Percentiles rank a stretch among this genome's conserved stretches.
Evolutionary conservation across 352 stramenopile species (phyloP).

Genomic region (Blastocystis hominis): DNA sequence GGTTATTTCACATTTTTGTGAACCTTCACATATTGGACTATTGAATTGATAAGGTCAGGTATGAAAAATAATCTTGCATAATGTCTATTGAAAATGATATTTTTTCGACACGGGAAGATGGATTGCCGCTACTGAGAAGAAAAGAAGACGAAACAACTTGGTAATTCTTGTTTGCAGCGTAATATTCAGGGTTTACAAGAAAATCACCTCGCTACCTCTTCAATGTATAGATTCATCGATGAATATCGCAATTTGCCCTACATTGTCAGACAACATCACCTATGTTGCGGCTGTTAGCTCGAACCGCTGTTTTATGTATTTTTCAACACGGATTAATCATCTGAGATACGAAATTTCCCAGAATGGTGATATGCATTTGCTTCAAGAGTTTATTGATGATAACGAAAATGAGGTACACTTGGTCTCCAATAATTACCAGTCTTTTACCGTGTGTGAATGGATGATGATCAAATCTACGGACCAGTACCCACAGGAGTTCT

Average conservation of each 20-base stretch:
- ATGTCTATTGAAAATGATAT: not conserved
- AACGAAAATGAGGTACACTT: not conserved
- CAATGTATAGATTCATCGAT: not conserved
- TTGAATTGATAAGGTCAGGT: not conserved
- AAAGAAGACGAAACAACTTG: not conserved
- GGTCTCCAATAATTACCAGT: not conserved
- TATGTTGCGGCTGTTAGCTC: not conserved
- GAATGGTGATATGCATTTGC: not conserved
- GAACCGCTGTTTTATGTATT: constrained; percentile 38
- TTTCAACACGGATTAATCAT: not conserved
- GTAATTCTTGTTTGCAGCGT: not conserved
- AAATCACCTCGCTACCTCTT: not conserved
- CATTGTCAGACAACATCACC: not conserved
- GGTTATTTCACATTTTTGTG: not conserved
- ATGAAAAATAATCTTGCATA: not conserved
- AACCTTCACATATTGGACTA: not conserved
- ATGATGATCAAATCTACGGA: constrained; percentile 4
- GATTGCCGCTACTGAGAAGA: not conserved
- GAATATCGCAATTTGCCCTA: not conserved
- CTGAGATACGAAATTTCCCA: not conserved
- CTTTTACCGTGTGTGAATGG: constrained; percentile 22
- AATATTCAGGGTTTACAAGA: not conserved
- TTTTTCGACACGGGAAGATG: not conserved
- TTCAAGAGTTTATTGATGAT: constrained; percentile 39
- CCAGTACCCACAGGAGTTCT: not conserved